Evolutionary conservation across 1,139 yeast genomes (phyloP).

Genomic region (Magnusiomyces suaveolens): DNA sequence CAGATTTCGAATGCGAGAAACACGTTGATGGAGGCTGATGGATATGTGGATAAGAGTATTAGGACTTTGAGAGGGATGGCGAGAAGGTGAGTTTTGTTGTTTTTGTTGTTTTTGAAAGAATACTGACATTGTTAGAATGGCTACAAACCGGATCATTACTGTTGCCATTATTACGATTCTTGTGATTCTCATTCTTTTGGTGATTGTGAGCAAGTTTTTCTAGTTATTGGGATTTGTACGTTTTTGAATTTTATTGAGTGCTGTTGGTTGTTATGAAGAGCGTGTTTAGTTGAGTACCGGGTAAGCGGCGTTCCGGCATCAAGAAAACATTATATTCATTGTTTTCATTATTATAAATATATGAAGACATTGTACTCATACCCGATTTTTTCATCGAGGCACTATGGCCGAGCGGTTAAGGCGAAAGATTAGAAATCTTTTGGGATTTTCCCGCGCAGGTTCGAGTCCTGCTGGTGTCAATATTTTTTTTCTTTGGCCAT

Average conservation of each 20-base stretch:
- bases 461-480: conserved; percentile 84
- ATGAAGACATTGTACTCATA: no score
- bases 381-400: no score
- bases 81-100: conserved; percentile 34
- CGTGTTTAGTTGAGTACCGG: neutral
- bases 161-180: conserved; percentile 91
- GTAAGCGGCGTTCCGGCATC: no score
- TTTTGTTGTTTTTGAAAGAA: conserved; percentile 46
- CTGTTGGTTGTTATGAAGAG: neutral
- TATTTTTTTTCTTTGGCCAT: no score
- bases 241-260: neutral
- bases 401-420: conserved; percentile 74
- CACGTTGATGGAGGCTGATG: conserved; percentile 81
- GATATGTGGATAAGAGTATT: conserved; percentile 82
- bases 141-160: conserved; percentile 89
- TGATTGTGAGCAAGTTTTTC: conserved; percentile 78
- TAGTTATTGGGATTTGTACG: no score
- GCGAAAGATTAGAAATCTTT: conserved; percentile 75
- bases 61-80: conserved; percentile 88
- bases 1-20: conserved; percentile 78
- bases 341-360: no score
- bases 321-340: no score
- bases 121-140: conserved; percentile 65
- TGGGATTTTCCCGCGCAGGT: conserved; percentile 88
- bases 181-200: conserved; percentile 71